Percentiles rank a stretch among this genome's conserved stretches.
Conservation (phyloP, 306 rosid genomes). For the Clitoria ternatea region DNA sequence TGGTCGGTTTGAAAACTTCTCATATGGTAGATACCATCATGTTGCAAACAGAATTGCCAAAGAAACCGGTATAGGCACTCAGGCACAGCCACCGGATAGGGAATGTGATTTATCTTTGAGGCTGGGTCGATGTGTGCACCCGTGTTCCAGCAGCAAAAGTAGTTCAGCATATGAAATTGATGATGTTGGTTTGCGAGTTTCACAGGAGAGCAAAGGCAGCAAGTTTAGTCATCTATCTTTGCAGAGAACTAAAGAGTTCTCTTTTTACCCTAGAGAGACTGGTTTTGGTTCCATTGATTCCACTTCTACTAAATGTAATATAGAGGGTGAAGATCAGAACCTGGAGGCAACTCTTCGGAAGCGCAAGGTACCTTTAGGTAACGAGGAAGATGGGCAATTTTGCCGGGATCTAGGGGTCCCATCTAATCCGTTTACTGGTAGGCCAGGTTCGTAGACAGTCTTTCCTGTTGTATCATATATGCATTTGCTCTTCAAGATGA, state of each 20-base stretch:
- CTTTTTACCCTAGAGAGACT: conserved; percentile 56
- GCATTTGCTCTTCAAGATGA: conserved; percentile 43
- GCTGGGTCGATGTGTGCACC: conserved; percentile 58
- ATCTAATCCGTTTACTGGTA: conserved; percentile 57
- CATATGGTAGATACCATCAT: conserved; percentile 39
- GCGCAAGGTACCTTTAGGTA: conserved; percentile 63
- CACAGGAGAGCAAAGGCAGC: conserved; percentile 46
- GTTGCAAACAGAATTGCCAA: conserved; percentile 27
- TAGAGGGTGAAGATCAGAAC: conserved; percentile 54
- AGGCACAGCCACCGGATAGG: conserved; percentile 38
- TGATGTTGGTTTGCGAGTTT: conserved; percentile 48
- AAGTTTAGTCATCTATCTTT: conserved; percentile 40
- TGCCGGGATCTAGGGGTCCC: conserved; percentile 66
- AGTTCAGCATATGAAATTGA: conserved; percentile 45
- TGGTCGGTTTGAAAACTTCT: conserved; percentile 34
- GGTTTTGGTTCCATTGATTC: conserved; percentile 47
- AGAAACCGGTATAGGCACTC: conserved; percentile 36
- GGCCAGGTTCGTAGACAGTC: conserved; percentile 78
- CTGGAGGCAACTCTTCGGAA: conserved; percentile 50
- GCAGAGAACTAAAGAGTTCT: conserved; percentile 47
- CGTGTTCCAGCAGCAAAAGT: conserved; percentile 42
- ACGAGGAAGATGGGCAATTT: conserved; percentile 72
- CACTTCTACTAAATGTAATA: conserved; percentile 41
- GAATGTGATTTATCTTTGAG: conserved; percentile 83
- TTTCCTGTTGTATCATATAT: conserved; percentile 48